These are phyloP conservation scores for Neospermospora avenae DNA, from an alignment of 2,329 filamentous ascomycete species.

Conservation along the genomic window DNA sequence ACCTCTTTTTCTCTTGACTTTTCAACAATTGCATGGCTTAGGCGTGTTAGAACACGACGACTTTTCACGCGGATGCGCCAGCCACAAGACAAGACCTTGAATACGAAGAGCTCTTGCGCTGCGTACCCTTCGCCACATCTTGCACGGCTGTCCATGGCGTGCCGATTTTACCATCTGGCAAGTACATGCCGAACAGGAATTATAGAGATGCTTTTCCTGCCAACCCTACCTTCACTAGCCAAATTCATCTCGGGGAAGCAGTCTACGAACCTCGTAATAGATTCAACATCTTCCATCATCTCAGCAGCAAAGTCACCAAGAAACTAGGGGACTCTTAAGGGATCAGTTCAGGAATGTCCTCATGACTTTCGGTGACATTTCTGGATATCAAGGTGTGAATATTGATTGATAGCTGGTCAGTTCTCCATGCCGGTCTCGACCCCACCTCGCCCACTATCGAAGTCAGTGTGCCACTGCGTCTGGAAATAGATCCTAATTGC, in stretches of 20 bases:
- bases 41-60: neutral
- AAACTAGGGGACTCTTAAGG: too few relatives aligned
- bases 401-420: too few relatives aligned
- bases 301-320: too few relatives aligned
- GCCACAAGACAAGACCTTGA: neutral
- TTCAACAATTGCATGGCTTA: slow-evolving; percentile 7
- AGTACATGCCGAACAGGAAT: neutral
- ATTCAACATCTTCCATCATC: too few relatives aligned
- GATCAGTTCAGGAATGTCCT: too few relatives aligned
- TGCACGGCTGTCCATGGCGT: neutral
- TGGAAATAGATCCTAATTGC: slow-evolving; percentile 11
- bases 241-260: too few relatives aligned
- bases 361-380: too few relatives aligned
- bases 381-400: too few relatives aligned
- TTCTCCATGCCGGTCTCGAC: neutral
- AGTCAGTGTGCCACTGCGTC: neutral
- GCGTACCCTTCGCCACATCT: neutral
- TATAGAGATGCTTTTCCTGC: too few relatives aligned
- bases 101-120: too few relatives aligned
- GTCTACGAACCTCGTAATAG: too few relatives aligned
- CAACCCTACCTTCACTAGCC: too few relatives aligned
- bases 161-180: neutral
- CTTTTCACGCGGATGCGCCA: neutral
- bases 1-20: slow-evolving; percentile 1
- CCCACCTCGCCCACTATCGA: neutral